Evolutionary conservation across 306 rosid species (phyloP).

Genomic region (Casuarina equisetifolia): DNA sequence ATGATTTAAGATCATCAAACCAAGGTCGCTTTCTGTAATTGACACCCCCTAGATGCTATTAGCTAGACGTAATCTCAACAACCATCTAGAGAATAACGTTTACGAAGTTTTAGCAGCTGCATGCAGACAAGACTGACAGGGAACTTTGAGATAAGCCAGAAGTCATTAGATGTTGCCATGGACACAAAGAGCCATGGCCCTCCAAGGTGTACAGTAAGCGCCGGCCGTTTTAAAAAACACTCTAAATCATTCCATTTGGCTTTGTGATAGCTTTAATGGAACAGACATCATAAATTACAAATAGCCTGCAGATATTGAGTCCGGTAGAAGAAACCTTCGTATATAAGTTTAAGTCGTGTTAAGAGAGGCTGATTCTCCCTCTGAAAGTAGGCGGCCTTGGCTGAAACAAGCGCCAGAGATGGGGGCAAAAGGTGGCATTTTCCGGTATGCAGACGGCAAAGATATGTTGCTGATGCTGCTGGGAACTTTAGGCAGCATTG

Average conservation of each 20-base stretch:
- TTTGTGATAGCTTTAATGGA: conserved; percentile 26
- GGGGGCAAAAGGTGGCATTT: conserved; percentile 58
- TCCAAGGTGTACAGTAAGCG: conserved; percentile 26
- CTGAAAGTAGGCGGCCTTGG: conserved; percentile 1
- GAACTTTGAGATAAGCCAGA: not conserved
- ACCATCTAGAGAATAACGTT: not conserved
- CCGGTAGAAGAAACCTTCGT: not conserved
- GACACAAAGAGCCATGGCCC: conserved; percentile 27
- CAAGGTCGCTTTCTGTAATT: conserved; percentile 18
- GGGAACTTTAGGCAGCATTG: conserved; percentile 80
- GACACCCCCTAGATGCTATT: conserved; percentile 4
- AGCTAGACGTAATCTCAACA: conserved; percentile 6
- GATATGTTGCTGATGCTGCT: conserved; percentile 74
- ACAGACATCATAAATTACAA: conserved; percentile 28
- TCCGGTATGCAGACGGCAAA: conserved; percentile 68
- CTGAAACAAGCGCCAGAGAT: conserved; percentile 31
- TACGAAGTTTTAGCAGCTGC: conserved; percentile 23
- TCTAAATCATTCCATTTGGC: conserved; percentile 19
- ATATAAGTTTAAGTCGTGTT: conserved; percentile 21
- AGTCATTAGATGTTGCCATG: no score
- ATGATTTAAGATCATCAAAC: conserved; percentile 22
- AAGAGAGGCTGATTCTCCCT: conserved; percentile 7
- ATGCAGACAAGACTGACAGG: conserved; percentile 34
- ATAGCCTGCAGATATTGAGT: conserved; percentile 23
- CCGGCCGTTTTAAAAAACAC: conserved; percentile 28